A percentile compares a stretch with the other conserved stretches of the same genome.
Conservation (phyloP, 2,329 filamentous ascomycete genomes). For the Stemphylium beticola region DNA sequence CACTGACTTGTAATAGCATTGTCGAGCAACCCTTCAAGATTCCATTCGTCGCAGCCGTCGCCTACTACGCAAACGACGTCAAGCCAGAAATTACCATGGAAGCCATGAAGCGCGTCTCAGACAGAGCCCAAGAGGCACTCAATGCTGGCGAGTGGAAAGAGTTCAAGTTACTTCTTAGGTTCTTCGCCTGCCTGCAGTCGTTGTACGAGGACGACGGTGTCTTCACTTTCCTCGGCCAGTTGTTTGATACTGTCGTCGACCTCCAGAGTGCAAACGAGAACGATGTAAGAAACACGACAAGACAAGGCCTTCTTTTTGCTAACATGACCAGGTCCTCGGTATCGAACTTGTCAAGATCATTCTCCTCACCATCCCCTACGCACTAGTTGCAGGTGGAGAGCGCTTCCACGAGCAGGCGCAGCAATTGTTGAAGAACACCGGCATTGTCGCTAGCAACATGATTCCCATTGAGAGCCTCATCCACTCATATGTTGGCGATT, state of each 20-base stretch:
- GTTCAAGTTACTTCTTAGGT: constrained; percentile 88
- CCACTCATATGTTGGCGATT: constrained; percentile 76
- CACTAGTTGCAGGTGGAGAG: constrained; percentile 57
- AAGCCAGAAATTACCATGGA: constrained; percentile 77
- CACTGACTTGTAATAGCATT: constrained; percentile 54
- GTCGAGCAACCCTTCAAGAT: constrained; percentile 96
- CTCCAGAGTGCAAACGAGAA: constrained; percentile 91
- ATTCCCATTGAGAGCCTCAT: constrained; percentile 85
- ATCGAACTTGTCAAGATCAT: constrained; percentile 96
- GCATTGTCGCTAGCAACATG: constrained; percentile 88
- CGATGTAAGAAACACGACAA: constrained; percentile 68
- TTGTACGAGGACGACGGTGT: constrained; percentile 83
- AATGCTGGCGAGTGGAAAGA: constrained; percentile 81
- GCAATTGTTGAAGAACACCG: constrained; percentile 88
- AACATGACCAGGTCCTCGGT: constrained; percentile 59
- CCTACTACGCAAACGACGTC: constrained; percentile 78
- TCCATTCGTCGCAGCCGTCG: constrained; percentile 87
- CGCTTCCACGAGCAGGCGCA: constrained; percentile 69
- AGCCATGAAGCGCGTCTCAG: constrained; percentile 68
- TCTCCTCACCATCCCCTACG: constrained; percentile 90
- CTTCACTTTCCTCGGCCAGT: constrained; percentile 82
- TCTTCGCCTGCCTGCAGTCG: constrained; percentile 84
- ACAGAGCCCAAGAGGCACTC: constrained; percentile 70
- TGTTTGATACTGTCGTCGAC: constrained; percentile 91
- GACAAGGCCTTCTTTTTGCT: constrained; percentile 9